Evolutionary conservation across 306 rosid species (phyloP), one percentile per base, ranked within the genome.

Genomic region (Quercus variabilis): DNA sequence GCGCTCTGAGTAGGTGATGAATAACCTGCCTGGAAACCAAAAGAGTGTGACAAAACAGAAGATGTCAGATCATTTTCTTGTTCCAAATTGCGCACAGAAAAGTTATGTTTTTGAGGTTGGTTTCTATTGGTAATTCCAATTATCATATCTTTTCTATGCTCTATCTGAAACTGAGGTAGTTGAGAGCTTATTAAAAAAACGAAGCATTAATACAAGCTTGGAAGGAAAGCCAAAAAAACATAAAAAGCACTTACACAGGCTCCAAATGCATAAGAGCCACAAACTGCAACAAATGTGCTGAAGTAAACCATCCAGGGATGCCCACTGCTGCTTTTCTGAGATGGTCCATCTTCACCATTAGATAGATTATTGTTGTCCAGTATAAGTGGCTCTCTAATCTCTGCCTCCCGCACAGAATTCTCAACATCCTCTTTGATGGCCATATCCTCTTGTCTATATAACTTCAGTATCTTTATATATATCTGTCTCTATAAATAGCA

Each of bases 271-370:
- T 86, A 95, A 72, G 99, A 90, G 35, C 99, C 98, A 67, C 93
- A 95, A 11, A 92, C 96, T 35, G 98, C 96, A 74, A 95, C 88
- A 41, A 91, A 69, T 49, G 98, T 95, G 68, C 82, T 82, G 55
- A 92, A 87, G 83, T 92, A 95, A 76, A 95, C 93, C 96, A 95
- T 91, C 99, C 97, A 95, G 76, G 89, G 92, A 54, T 88, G 84
- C 26, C 85, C 86, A 71, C 49, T 35, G 67, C 78, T 74, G 75
- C 52, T 80, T 76, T 55, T 74, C 76, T 69, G 73, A 55, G 62
- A 68, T 17, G 84, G 69, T 55, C 84, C 82, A 46, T 62, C 80
- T 72, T 78, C 46, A 17, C 70, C 87, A 43, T 51, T 4, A 21
- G 73, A 78, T 76, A 17, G 26, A 3, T 15, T 59, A 5, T 68